Percentiles rank a stretch among this genome's conserved stretches.
phyloP scores from a whole-genome alignment of 2,329 filamentous ascomycete genomes.

The Nigrospora sphaerica region DNA sequence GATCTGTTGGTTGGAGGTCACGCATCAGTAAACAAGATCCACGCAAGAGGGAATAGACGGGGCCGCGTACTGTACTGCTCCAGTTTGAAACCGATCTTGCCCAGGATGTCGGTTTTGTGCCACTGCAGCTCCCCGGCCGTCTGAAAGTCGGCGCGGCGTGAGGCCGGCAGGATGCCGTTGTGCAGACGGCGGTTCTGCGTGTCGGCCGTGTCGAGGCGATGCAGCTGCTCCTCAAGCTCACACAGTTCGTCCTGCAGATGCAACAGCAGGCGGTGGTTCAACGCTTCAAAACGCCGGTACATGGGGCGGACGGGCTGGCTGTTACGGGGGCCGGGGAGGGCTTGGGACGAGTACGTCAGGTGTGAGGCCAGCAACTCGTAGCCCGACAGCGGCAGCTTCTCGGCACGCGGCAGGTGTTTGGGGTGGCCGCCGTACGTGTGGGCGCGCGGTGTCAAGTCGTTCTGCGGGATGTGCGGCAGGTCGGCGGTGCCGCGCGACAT shows the following conservation, averaged over 20 bases:
- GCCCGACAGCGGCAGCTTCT: conserved; percentile 42
- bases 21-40: too few relatives aligned
- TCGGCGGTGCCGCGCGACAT: conserved; percentile 32
- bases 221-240: conserved; percentile 73
- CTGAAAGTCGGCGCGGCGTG: conserved; percentile 48
- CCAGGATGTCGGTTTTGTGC: conserved; percentile 53
- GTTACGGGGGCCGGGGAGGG: background rate
- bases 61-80: conserved; percentile 53
- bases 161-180: conserved; percentile 46
- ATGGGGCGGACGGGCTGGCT: conserved; percentile 41
- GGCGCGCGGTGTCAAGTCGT: conserved; percentile 27
- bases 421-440: conserved; percentile 22
- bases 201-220: conserved; percentile 55
- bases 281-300: conserved; percentile 73
- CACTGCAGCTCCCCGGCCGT: conserved; percentile 50
- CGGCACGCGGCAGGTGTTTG: conserved; percentile 29
- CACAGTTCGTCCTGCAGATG: conserved; percentile 80
- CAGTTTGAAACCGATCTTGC: conserved; percentile 58
- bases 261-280: conserved; percentile 77
- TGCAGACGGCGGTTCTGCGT: conserved; percentile 37
- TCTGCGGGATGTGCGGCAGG: conserved; percentile 27
- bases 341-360: conserved; percentile 28
- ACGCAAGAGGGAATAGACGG: background rate
- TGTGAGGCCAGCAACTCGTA: conserved; percentile 57
- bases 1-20: conserved; percentile 30